phyloP scores from a whole-genome alignment of 2,329 filamentous ascomycete species.

The Pseudogymnoascus sp. region DNA sequence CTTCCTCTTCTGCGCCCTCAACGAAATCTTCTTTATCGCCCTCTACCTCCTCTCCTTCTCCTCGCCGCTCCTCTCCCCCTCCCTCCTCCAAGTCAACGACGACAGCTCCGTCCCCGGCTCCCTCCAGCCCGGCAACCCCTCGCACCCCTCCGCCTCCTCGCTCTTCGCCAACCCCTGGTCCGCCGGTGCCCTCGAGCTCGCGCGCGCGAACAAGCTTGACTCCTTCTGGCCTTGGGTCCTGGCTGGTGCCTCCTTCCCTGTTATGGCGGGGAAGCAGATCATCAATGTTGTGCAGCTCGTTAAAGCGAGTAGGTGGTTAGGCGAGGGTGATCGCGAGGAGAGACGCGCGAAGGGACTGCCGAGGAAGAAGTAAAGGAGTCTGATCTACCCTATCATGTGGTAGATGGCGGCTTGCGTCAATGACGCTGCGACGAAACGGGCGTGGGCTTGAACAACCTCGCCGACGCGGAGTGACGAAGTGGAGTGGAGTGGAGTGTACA shows the following conservation, averaged over 20 bases:
- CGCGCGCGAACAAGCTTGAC: slow-evolving; percentile 88
- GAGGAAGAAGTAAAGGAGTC: slow-evolving; percentile 31
- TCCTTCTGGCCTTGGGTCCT: slow-evolving; percentile 71
- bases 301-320: slow-evolving; percentile 86
- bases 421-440: background rate
- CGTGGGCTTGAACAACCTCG: background rate
- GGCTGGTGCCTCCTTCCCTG: slow-evolving; percentile 68
- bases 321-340: slow-evolving; percentile 73
- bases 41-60: slow-evolving; percentile 97
- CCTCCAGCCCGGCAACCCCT: slow-evolving; percentile 57
- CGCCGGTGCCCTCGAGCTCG: slow-evolving; percentile 84
- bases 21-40: slow-evolving; percentile 96
- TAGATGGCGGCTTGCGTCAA: background rate
- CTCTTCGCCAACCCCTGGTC: slow-evolving; percentile 87
- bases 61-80: slow-evolving; percentile 79
- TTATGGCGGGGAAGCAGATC: slow-evolving; percentile 87
- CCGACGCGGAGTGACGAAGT: background rate
- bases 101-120: slow-evolving; percentile 46
- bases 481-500: background rate
- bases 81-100: slow-evolving; percentile 58
- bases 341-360: slow-evolving; percentile 50
- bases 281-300: slow-evolving; percentile 92
- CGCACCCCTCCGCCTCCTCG: slow-evolving; percentile 60
- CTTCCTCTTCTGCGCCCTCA: slow-evolving; percentile 82
- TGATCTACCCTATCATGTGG: background rate